Evolutionary conservation across 2,329 filamentous ascomycete genomes (phyloP).

Genomic region (Bipolaris oryzae): DNA sequence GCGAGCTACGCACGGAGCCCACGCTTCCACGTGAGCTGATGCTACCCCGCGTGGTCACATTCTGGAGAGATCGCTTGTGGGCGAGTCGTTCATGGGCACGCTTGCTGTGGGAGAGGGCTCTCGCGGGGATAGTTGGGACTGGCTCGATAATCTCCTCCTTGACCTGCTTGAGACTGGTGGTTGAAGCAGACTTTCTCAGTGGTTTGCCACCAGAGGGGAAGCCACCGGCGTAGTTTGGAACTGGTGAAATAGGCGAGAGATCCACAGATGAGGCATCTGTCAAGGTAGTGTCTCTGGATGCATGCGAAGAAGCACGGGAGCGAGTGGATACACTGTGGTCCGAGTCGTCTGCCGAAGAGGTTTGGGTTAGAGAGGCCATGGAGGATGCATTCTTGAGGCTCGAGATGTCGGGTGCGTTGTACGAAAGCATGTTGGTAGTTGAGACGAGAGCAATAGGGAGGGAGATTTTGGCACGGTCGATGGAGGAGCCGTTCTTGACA

Average conservation of each 20-base stretch:
- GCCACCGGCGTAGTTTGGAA: constrained; percentile 61
- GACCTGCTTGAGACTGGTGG: constrained; percentile 37
- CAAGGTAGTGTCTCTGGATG: constrained; percentile 66
- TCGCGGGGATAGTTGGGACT: constrained; percentile 73
- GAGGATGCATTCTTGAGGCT: constrained; percentile 48
- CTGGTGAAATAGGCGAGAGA: constrained; percentile 56
- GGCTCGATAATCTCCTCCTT: constrained; percentile 43
- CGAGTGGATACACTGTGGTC: constrained; percentile 62
- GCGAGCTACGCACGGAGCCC: constrained; percentile 60
- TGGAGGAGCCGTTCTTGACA: constrained; percentile 55
- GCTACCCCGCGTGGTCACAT: constrained; percentile 33
- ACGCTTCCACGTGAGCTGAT: constrained; percentile 51
- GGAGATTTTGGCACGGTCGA: constrained; percentile 78
- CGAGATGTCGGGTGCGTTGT: constrained; percentile 86
- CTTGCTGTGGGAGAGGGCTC: constrained; percentile 88
- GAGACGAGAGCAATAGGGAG: constrained; percentile 84
- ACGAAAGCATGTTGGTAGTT: constrained; percentile 94
- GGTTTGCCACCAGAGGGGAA: constrained; percentile 61
- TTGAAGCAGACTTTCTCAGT: constrained; percentile 51
- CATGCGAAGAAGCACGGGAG: constrained; percentile 53
- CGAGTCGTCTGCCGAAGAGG: constrained; percentile 70
- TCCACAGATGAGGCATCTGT: constrained; percentile 67
- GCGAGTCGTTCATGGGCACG: constrained; percentile 78
- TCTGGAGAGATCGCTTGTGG: constrained; percentile 66
- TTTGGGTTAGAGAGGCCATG: constrained; percentile 63